These are phyloP conservation scores for Alternaria novae-zelandiae DNA, from an alignment of 2,329 filamentous ascomycete genomes.

Conservation along the genomic window DNA sequence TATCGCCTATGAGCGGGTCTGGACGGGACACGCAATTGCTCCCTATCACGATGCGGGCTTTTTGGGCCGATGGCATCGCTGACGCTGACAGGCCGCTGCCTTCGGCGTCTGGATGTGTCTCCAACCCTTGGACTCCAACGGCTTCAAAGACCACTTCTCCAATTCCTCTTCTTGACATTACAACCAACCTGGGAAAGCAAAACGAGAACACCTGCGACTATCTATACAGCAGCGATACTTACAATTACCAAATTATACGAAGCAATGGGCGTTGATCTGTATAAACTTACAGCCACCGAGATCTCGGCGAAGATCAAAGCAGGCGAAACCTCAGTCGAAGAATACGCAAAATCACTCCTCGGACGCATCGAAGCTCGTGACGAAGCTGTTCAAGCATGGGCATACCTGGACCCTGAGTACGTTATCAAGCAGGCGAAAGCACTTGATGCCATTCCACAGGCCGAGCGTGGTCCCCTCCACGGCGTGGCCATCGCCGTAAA, in stretches of 20 bases:
- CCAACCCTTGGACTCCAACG: background rate
- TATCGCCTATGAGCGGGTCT: background rate
- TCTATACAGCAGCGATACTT: background rate
- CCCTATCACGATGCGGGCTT: background rate
- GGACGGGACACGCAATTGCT: background rate
- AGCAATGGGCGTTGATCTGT: conserved; percentile 14
- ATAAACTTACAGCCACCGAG: conserved; percentile 32
- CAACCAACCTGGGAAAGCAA: background rate
- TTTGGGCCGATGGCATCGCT: conserved; percentile 1
- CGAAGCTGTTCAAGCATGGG: conserved; percentile 37
- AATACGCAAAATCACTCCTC: conserved; percentile 38
- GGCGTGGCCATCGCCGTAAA: conserved; percentile 66
- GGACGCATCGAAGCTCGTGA: conserved; percentile 36
- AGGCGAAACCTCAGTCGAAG: conserved; percentile 34
- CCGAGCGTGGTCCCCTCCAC: conserved; percentile 62
- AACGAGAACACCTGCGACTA: too few relatives aligned
- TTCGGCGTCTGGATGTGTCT: background rate
- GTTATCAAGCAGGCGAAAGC: conserved; percentile 58
- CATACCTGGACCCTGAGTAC: conserved; percentile 38
- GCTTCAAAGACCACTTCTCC: background rate
- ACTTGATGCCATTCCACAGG: conserved; percentile 58
- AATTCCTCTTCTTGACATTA: background rate
- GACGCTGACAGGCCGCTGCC: background rate
- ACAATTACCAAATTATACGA: accelerated
- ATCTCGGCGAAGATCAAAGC: conserved; percentile 28